A percentile compares a stretch with the other conserved stretches of the same genome.
phyloP scores from a whole-genome alignment of 108 stramenopile species.

The Stephanodiscus triporus region DNA sequence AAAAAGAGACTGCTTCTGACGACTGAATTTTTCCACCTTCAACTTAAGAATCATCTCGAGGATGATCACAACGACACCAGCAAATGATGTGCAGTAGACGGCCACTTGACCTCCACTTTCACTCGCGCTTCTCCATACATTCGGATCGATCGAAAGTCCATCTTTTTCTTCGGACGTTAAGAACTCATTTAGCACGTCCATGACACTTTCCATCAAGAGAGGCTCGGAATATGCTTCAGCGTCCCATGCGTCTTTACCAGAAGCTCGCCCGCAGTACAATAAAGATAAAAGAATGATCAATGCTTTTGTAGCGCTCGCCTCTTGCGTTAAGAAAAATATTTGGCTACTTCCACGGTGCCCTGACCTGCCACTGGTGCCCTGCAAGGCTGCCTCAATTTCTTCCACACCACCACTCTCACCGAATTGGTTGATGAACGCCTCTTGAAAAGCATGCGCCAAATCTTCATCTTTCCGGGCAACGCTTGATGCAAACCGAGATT shows the following conservation, averaged over 20 bases:
- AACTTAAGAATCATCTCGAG: conserved; percentile 62
- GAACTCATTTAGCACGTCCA: conserved; percentile 72
- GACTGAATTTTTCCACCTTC: conserved; percentile 54
- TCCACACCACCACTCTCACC: conserved; percentile 78
- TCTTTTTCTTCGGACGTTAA: conserved; percentile 70
- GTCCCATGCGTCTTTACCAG: conserved; percentile 50
- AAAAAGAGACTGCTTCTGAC: conserved; percentile 63
- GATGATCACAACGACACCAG: conserved; percentile 70
- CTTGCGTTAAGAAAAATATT: conserved; percentile 90
- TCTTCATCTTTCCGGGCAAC: conserved; percentile 61
- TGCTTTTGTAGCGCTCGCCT: conserved; percentile 76
- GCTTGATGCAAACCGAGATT: conserved; percentile 59
- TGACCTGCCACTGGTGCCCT: conserved; percentile 46
- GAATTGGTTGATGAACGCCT: conserved; percentile 77
- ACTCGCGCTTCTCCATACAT: conserved; percentile 75
- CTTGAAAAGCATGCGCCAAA: conserved; percentile 78
- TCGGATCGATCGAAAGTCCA: conserved; percentile 68
- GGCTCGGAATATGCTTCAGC: conserved; percentile 66
- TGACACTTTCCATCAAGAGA: conserved; percentile 57
- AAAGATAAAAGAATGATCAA: conserved; percentile 62
- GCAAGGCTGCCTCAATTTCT: conserved; percentile 71
- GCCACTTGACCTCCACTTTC: conserved; percentile 86
- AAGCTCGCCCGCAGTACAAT: conserved; percentile 47
- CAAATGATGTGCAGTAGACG: conserved; percentile 84
- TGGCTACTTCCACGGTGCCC: conserved; percentile 74